Conservation (phyloP, 2,329 filamentous ascomycete genomes). For the Amphichorda felina region DNA sequence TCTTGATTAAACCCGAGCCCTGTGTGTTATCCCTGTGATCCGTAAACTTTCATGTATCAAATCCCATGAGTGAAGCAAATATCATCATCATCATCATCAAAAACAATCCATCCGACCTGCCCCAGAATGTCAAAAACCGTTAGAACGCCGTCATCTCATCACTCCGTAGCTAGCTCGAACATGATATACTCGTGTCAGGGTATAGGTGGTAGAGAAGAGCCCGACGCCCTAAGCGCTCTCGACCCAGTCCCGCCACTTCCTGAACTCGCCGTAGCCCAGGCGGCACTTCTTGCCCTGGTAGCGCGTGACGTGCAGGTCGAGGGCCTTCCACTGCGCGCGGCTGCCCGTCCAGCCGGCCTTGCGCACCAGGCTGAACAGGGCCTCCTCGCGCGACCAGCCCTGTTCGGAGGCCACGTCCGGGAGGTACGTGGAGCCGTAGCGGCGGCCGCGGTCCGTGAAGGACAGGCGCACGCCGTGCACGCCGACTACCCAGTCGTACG, state of each 20-base stretch:
- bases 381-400: conserved; percentile 90
- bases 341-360: conserved; percentile 90
- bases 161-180: no score
- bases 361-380: conserved; percentile 76
- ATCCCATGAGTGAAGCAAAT: no score
- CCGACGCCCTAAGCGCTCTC: no score
- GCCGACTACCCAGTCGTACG: conserved; percentile 79
- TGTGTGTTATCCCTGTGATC: no score
- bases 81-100: no score
- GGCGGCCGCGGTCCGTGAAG: conserved; percentile 61
- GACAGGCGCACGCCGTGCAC: conserved; percentile 78
- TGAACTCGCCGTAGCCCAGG: conserved; percentile 62
- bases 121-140: no score
- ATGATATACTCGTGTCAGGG: no score
- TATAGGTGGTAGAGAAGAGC: no score
- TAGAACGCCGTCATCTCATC: no score
- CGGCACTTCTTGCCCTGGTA: conserved; percentile 79
- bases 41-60: no score
- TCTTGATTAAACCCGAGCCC: no score
- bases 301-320: conserved; percentile 66
- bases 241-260: conserved; percentile 68
- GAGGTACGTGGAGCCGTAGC: conserved; percentile 80
- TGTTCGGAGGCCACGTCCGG: conserved; percentile 88
- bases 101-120: no score
- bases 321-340: conserved; percentile 66